These are phyloP conservation scores for Stachybotrys echinatus DNA, from an alignment of 2,329 filamentous ascomycete genomes.

Conservation along the genomic window DNA sequence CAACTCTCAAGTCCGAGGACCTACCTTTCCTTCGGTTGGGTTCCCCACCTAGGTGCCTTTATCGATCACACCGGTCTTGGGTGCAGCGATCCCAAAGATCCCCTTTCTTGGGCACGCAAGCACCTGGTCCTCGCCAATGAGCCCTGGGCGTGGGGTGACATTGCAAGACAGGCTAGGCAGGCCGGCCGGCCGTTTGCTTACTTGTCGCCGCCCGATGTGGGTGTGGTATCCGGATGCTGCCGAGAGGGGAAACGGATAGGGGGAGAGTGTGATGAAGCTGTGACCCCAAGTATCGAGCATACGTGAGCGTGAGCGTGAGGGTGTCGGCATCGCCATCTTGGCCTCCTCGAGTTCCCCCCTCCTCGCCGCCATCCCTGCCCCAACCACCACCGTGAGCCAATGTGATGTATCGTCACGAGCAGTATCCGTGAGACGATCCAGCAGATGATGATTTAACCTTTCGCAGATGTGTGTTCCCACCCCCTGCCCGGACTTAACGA, in stretches of 20 bases:
- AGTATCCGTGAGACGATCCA: background rate
- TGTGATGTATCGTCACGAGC: background rate
- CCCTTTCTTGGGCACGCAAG: too few relatives aligned
- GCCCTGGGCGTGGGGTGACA: background rate
- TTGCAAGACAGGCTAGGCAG: background rate
- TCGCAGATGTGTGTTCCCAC: background rate
- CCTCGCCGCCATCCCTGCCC: background rate
- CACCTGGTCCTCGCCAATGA: background rate
- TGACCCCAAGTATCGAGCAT: background rate
- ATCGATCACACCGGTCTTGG: background rate
- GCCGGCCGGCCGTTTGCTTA: background rate
- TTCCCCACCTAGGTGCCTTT: background rate
- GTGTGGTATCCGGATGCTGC: background rate
- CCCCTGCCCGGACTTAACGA: too few relatives aligned
- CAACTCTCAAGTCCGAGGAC: too few relatives aligned
- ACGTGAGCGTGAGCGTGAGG: too few relatives aligned
- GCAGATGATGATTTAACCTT: background rate
- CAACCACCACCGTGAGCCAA: background rate
- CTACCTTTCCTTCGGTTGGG: too few relatives aligned
- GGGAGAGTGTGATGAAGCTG: background rate
- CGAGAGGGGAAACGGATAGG: background rate
- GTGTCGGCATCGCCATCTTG: too few relatives aligned
- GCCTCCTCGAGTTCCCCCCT: too few relatives aligned
- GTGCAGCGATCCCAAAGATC: background rate
- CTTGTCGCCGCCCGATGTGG: background rate